phyloP scores from a whole-genome alignment of 768 basidiomycete genomes.

The Naganishia friedmannii region DNA sequence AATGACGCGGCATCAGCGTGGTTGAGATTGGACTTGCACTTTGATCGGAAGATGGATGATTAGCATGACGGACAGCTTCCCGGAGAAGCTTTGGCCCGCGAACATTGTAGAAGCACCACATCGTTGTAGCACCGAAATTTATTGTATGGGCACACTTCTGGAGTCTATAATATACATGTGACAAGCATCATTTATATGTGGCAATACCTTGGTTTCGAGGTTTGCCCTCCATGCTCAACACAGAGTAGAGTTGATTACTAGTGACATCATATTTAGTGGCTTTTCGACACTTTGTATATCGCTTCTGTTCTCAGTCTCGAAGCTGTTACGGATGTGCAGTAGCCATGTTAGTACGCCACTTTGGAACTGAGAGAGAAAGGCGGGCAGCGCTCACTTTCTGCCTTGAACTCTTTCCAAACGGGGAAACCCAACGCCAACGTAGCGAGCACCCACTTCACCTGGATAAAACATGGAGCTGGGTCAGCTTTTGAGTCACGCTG shows the following conservation, averaged over 20 bases:
- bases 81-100: too few species aligned
- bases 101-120: constrained; percentile 14
- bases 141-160: constrained; percentile 4
- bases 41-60: neutral
- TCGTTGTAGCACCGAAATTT: constrained; percentile 5
- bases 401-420: constrained; percentile 17
- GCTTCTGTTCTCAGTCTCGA: constrained; percentile 28
- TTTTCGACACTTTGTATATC: constrained; percentile 27
- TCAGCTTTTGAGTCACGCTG: neutral
- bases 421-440: constrained; percentile 7
- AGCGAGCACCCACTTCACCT: constrained; percentile 11
- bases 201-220: too few species aligned
- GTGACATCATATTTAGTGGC: constrained; percentile 22
- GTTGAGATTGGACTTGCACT: neutral
- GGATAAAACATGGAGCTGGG: too few species aligned
- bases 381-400: neutral
- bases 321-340: neutral
- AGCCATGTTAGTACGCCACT: neutral
- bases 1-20: neutral
- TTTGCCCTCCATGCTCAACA: too few species aligned
- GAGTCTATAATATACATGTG: neutral
- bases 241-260: too few species aligned
- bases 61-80: neutral
- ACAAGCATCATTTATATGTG: neutral
- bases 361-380: neutral